Conservation (phyloP, 2,329 filamentous ascomycete genomes). For the Neocucurbitaria cava region DNA sequence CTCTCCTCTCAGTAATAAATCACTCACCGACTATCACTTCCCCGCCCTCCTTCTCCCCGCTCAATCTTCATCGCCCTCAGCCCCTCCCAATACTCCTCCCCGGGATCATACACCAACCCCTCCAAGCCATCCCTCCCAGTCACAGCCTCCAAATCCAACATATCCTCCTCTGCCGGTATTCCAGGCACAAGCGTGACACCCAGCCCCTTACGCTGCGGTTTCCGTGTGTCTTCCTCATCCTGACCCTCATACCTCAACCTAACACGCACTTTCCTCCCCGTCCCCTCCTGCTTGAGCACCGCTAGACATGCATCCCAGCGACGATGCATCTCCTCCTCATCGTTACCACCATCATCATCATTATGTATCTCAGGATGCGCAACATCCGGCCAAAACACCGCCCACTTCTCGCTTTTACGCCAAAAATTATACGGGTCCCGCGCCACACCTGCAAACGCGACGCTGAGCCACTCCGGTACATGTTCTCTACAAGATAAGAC, state of each 20-base stretch:
- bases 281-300: neutral
- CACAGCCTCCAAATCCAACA: neutral
- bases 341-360: neutral
- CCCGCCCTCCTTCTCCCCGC: no score
- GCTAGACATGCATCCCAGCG: neutral
- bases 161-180: neutral
- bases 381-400: neutral
- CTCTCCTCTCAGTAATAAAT: no score
- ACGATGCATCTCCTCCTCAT: no score
- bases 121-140: neutral
- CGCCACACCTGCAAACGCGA: neutral
- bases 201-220: neutral
- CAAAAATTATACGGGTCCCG: neutral
- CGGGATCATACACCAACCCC: neutral
- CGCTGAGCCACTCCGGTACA: neutral
- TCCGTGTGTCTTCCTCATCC: neutral
- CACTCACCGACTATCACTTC: no score
- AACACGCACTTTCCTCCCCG: neutral
- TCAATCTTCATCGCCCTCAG: neutral
- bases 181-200: neutral
- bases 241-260: neutral
- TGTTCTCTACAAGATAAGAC: neutral
- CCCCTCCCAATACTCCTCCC: neutral
- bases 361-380: neutral
- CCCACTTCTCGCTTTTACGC: neutral